phyloP scores from a whole-genome alignment of 805 yeast genomes.

The Nakazawaea ishiwadae region DNA sequence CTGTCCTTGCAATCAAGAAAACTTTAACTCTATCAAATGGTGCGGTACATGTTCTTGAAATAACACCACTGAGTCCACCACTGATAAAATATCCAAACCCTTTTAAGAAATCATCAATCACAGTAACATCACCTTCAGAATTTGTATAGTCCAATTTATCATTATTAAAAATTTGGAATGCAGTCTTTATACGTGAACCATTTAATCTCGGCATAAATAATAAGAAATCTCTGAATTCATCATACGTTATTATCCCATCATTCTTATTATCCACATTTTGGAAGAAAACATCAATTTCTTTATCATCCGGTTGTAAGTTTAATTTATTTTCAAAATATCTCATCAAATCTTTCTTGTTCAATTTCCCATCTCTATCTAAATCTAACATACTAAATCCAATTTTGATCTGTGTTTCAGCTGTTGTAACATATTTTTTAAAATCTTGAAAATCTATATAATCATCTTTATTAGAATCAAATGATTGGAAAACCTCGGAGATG shows the following conservation, averaged over 20 bases:
- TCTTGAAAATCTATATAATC: slow-evolving; percentile 56
- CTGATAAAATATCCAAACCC: slow-evolving; percentile 91
- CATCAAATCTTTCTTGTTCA: slow-evolving; percentile 61
- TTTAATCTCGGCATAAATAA: slow-evolving; percentile 75
- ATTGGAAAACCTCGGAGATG: slow-evolving; percentile 48
- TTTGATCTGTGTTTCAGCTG: slow-evolving; percentile 68
- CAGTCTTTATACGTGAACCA: slow-evolving; percentile 77
- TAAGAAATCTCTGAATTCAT: slow-evolving; percentile 81
- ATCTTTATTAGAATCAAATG: slow-evolving; percentile 57
- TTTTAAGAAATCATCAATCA: slow-evolving; percentile 70
- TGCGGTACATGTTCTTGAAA: slow-evolving; percentile 94
- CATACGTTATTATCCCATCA: slow-evolving; percentile 70
- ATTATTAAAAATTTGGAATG: slow-evolving; percentile 74
- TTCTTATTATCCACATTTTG: slow-evolving; percentile 47
- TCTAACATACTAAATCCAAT: slow-evolving; percentile 68
- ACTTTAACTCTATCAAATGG: slow-evolving; percentile 96
- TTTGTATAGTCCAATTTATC: slow-evolving; percentile 66
- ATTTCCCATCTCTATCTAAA: slow-evolving; percentile 65
- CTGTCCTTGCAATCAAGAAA: slow-evolving; percentile 87
- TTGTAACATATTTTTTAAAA: slow-evolving; percentile 57
- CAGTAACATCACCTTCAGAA: slow-evolving; percentile 89
- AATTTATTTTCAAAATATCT: slow-evolving; percentile 54
- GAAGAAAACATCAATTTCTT: slow-evolving; percentile 53
- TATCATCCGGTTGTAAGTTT: slow-evolving; percentile 46
- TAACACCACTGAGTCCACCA: slow-evolving; percentile 94